Conservation (phyloP, 352 stramenopile species). For the Pythium scleroteichum region DNA sequence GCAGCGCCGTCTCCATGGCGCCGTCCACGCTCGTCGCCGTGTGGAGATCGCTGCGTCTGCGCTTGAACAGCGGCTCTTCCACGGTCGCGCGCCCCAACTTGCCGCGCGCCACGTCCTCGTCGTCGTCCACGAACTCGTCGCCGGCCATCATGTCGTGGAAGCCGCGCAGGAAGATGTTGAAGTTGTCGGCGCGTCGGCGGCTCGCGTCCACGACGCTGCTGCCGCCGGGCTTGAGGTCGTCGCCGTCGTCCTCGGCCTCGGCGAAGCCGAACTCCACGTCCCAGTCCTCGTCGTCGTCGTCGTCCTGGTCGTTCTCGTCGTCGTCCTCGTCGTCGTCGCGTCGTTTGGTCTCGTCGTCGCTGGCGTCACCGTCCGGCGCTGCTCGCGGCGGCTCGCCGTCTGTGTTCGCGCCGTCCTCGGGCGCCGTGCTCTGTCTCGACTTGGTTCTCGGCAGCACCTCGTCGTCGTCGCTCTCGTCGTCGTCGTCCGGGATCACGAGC, state of each 20-base stretch:
- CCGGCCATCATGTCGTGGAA: constrained; percentile 80
- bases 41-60: constrained; percentile 42
- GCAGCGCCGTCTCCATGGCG: constrained; percentile 47
- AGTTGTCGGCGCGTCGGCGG: constrained; percentile 67
- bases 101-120: constrained; percentile 28
- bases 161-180: constrained; percentile 81
- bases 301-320: constrained; percentile 46
- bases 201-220: constrained; percentile 52
- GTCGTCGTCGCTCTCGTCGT: constrained; percentile 18
- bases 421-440: too few relatives aligned
- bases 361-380: too few relatives aligned
- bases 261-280: constrained; percentile 81
- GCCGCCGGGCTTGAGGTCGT: constrained; percentile 34
- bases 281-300: constrained; percentile 71
- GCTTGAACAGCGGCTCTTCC: constrained; percentile 72
- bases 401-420: too few relatives aligned
- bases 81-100: constrained; percentile 28
- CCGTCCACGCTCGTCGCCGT: constrained; percentile 33
- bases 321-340: constrained; percentile 13
- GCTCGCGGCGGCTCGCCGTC: too few relatives aligned
- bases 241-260: constrained; percentile 42
- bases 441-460: constrained; percentile 2
- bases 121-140: constrained; percentile 48
- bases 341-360: constrained; percentile 1
- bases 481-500: constrained; percentile 22